Evolutionary conservation across 129 eudicot genomes (phyloP), one percentile per base, ranked within the genome.

Genomic region (Arctium lappa): DNA sequence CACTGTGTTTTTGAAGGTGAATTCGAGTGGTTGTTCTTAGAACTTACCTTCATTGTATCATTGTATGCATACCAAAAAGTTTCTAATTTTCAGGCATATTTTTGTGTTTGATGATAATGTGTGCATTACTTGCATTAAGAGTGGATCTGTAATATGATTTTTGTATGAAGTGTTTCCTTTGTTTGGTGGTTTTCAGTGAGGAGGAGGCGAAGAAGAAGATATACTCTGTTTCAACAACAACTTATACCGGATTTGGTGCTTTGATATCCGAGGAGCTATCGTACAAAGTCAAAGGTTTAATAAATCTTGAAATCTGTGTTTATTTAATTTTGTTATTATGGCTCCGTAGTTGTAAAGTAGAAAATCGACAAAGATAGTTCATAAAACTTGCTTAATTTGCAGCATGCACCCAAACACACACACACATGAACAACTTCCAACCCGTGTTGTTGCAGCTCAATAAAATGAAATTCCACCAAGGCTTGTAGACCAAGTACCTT

Each of bases 141-240:
- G 29, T 18, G 44, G 74, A 69, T 50, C 5, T 77, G 46, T 42
- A 18, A 9, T 70, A 50, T 68, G 38, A 34, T 76, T 76, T 46
- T 2, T 46, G 3, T 66, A 76, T 78, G 40, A 71, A 56, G 6
- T 39, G 69, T 71, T 76, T 76, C 27, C 16, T 77, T 44, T 40
- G 72, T 62, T 86, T 75, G 80, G 22, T 77, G 72, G 39, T 31
- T 88, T 82, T 31, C 86, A 95, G 99, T 85, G 99, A 95, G 75
- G 99, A 95, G 80, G 99, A 95, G 83, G 99, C 99, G 15, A 95
- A 89, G 88, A 93, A 93, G 89, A 95, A 93, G 90, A 95, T 95
- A 69, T 95, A 95, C 86, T 93, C 99, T 50, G 98, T 95, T 84
- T 90, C 89, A 36, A 95, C 98, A 0, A 84, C 99, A 4, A 93